These are phyloP conservation scores for Aspergillus neotritici DNA, from an alignment of 2,329 filamentous ascomycete species.

Conservation along the genomic window DNA sequence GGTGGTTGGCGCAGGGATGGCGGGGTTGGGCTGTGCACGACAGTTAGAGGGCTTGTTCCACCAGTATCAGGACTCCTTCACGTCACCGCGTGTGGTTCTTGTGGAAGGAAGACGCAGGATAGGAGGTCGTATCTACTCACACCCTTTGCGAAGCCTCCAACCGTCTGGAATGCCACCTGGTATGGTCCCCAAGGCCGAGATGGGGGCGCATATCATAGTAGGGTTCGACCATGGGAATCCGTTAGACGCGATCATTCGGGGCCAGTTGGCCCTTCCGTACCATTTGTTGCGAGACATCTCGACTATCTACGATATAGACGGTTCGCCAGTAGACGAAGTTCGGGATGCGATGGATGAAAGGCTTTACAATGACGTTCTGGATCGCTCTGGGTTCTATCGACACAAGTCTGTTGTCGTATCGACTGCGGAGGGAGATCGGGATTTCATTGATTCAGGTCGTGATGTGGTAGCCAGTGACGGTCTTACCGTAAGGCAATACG, in stretches of 20 bases:
- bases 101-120: constrained; percentile 83
- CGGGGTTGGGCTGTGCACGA: constrained; percentile 83
- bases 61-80: constrained; percentile 68
- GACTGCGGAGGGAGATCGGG: constrained; percentile 74
- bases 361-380: constrained; percentile 89
- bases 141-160: constrained; percentile 58
- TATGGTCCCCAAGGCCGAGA: constrained; percentile 76
- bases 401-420: constrained; percentile 65
- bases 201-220: constrained; percentile 97
- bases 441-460: constrained; percentile 73
- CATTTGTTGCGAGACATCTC: constrained; percentile 74
- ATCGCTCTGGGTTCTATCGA: constrained; percentile 85
- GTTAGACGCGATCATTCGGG: constrained; percentile 81
- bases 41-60: constrained; percentile 81
- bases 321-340: constrained; percentile 62
- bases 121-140: constrained; percentile 90
- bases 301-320: constrained; percentile 73
- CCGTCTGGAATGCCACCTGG: constrained; percentile 46
- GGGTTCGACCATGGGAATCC: constrained; percentile 95
- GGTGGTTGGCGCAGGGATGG: constrained; percentile 89
- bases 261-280: constrained; percentile 81
- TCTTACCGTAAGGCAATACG: constrained; percentile 66
- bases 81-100: constrained; percentile 65
- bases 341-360: constrained; percentile 82
- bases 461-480: constrained; percentile 67